Evolutionary conservation across 441 rosid genomes (phyloP), one percentile per base, ranked within the genome.

Genomic region (Eruca vesicaria): DNA sequence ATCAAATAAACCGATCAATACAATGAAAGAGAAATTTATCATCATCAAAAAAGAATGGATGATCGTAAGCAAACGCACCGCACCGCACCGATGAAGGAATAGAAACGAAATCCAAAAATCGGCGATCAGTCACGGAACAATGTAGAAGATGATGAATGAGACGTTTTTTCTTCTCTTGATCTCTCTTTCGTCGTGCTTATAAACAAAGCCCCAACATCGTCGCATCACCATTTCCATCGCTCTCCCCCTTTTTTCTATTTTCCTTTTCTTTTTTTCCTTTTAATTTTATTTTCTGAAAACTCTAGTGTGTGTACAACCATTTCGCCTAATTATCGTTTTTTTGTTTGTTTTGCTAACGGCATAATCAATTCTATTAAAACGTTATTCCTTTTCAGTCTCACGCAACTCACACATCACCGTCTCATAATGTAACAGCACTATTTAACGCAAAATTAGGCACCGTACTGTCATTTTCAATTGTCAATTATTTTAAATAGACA

Each of bases 31-130:
- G 2, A 28, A 28, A 68, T 35, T 11, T 9, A n/a, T 4, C 15
- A 23, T 33, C 53, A 41, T 4, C 26, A 38, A 8, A 58, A 20
- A 58, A 11, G 68, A 4, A 73, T 28, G n/a, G 56, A 63, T 43
- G 18, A 73, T 66, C 6, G 53, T 36, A 82, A 89, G 69, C 84
- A 88, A 23, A n/a, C n/a, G n/a, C n/a, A n/a, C n/a, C n/a, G n/a
- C n/a, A n/a, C n/a, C 87, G 48, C 86, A 65, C 74, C 11, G 58
- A 41, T 41, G 48, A 43, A 43, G 50, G 50, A 14, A 43, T 63
- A 78, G 82, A 58, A 66, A 61, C 28, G 63, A 31, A 66, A 66
- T 75, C 73, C 72, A 31, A 41, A 64, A 73, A 16, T 16, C 50
- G 14, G 11, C 50, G 43, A 60, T 19, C 62, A 67, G 12, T 48